Conservation (phyloP, 768 basidiomycete genomes). For the Phlebiopsis flavidoalba region DNA sequence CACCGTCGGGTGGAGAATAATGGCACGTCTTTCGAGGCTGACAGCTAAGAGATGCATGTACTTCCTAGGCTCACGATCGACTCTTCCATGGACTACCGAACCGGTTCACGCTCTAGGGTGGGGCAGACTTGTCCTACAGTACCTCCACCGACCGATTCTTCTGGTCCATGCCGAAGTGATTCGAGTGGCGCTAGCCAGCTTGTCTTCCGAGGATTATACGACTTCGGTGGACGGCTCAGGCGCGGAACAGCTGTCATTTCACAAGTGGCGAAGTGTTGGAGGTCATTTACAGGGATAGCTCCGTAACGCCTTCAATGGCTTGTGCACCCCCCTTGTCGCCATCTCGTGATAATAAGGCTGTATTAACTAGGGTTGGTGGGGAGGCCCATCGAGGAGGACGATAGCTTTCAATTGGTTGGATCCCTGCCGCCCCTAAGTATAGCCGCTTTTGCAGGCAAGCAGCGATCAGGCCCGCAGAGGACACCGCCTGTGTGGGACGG, state of each 20-base stretch:
- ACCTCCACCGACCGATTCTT: slow-evolving; percentile 25
- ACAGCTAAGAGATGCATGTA: slow-evolving; percentile 11
- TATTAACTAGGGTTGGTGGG: slow-evolving; percentile 61
- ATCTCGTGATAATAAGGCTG: neutral
- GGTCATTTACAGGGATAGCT: slow-evolving; percentile 61
- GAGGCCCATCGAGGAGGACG: slow-evolving; percentile 58
- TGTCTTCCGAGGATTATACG: slow-evolving; percentile 62
- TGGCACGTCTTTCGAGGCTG: neutral
- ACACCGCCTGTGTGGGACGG: slow-evolving; percentile 15
- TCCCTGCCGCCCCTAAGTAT: slow-evolving; percentile 70
- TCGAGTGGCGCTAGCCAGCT: slow-evolving; percentile 35
- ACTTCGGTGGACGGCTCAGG: slow-evolving; percentile 65
- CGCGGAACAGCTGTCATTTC: slow-evolving; percentile 55
- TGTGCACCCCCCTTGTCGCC: neutral
- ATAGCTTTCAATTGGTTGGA: slow-evolving; percentile 64
- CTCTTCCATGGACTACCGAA: slow-evolving; percentile 21
- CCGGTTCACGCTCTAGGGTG: slow-evolving; percentile 9
- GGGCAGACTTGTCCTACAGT: slow-evolving; percentile 28
- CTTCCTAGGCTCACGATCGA: slow-evolving; percentile 29
- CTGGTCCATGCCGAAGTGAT: slow-evolving; percentile 17
- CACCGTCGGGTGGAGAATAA: neutral
- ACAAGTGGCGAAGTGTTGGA: slow-evolving; percentile 62
- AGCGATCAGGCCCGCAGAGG: slow-evolving; percentile 44
- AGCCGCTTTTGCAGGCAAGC: slow-evolving; percentile 45
- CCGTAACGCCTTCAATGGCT: slow-evolving; percentile 22